A percentile compares a stretch with the other conserved stretches of the same genome.
phyloP scores from a whole-genome alignment of 441 rosid genomes.

The Adansonia rubrostipa region DNA sequence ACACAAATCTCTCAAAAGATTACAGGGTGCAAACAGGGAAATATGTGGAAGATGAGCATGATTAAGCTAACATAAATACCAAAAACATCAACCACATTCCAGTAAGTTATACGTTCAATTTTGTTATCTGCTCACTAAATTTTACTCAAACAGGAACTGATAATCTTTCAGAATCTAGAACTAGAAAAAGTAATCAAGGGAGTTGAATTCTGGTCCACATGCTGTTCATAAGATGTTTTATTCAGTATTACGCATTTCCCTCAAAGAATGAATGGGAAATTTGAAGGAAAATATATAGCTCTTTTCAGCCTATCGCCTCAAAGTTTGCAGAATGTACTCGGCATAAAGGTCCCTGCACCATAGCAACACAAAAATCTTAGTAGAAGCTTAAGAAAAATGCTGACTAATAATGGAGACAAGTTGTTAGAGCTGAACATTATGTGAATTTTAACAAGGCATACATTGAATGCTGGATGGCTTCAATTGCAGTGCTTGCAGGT shows the following conservation, averaged over 20 bases:
- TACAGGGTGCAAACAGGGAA: background rate
- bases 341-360: slow-evolving; percentile 89
- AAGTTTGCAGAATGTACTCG: slow-evolving; percentile 81
- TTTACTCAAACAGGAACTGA: background rate
- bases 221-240: slow-evolving; percentile 24
- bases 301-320: slow-evolving; percentile 56
- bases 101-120: background rate
- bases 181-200: background rate
- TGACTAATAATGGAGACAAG: background rate
- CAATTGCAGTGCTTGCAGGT: slow-evolving; percentile 64
- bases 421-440: no score
- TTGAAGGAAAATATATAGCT: background rate
- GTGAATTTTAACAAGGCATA: slow-evolving; percentile 35
- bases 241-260: slow-evolving; percentile 2
- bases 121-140: background rate
- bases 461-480: slow-evolving; percentile 91
- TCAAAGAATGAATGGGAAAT: slow-evolving; percentile 15
- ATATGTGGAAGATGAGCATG: background rate
- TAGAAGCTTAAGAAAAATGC: background rate
- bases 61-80: background rate
- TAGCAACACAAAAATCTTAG: slow-evolving; percentile 24
- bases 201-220: slow-evolving; percentile 13
- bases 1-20: background rate
- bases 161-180: background rate
- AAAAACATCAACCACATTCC: background rate